A percentile compares a stretch with the other conserved stretches of the same genome.
These are phyloP conservation scores for Erigeron canadensis DNA, from an alignment of 129 eudicot species.

Conservation along the genomic window DNA sequence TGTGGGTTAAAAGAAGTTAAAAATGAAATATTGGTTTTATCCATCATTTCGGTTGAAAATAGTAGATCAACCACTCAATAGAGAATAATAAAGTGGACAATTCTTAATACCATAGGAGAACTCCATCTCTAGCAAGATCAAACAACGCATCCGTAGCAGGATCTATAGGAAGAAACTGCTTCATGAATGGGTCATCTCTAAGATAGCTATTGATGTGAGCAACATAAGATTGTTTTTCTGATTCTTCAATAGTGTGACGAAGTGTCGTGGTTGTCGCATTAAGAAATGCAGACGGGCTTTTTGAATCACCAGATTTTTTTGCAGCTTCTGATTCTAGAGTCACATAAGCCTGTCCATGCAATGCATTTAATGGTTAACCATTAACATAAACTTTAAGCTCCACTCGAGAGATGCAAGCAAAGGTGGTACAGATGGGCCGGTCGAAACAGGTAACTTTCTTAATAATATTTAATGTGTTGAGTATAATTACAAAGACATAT, in stretches of 20 bases:
- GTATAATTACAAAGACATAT: neutral
- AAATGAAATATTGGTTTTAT: neutral
- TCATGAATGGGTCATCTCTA: conserved; percentile 84
- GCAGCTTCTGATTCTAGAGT: conserved; percentile 59
- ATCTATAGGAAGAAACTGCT: conserved; percentile 95
- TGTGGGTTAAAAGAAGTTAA: neutral
- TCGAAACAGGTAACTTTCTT: neutral
- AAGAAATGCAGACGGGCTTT: conserved; percentile 65
- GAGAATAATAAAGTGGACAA: conserved; percentile 21
- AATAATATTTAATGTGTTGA: neutral
- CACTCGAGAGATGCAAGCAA: neutral
- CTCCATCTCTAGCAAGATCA: conserved; percentile 93
- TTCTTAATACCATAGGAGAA: conserved; percentile 81
- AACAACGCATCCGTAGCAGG: conserved; percentile 72
- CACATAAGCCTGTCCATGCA: conserved; percentile 59
- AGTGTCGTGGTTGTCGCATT: conserved; percentile 82
- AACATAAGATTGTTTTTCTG: conserved; percentile 88
- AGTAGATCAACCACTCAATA: neutral
- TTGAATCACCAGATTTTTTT: conserved; percentile 50
- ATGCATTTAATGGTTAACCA: conserved; percentile 29
- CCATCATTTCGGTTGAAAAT: conserved; percentile 4
- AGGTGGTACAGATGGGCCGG: neutral
- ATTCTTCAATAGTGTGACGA: conserved; percentile 73
- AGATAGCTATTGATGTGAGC: conserved; percentile 94
- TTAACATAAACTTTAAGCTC: neutral